These are phyloP conservation scores for Penicillium fimorum DNA, from an alignment of 495 filamentous ascomycete species.

Conservation along the genomic window DNA sequence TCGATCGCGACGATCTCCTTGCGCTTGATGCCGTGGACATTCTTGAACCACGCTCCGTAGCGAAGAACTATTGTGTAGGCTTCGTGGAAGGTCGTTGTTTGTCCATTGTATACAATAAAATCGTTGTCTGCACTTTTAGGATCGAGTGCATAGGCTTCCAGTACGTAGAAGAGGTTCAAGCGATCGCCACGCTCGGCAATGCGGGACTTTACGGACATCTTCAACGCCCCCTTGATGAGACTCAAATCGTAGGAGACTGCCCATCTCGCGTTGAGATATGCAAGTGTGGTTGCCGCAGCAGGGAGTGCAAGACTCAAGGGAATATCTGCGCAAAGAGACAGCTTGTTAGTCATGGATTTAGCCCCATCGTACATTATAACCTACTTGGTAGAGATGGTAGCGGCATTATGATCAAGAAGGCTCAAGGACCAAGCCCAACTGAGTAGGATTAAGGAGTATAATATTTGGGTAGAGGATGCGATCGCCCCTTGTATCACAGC, in stretches of 20 bases:
- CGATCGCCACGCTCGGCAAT: conserved; percentile 54
- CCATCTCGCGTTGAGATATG: conserved; percentile 78
- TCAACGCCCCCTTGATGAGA: conserved; percentile 51
- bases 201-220: conserved; percentile 38
- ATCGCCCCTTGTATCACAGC: background rate
- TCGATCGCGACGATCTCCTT: conserved; percentile 86
- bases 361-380: background rate
- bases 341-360: background rate
- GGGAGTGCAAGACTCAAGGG: conserved; percentile 57
- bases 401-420: conserved; percentile 4
- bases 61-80: conserved; percentile 71
- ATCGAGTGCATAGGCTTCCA: conserved; percentile 67
- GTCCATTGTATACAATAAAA: conserved; percentile 75
- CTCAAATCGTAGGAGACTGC: conserved; percentile 64
- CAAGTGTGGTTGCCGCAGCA: conserved; percentile 63
- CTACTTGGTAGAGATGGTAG: conserved; percentile 16
- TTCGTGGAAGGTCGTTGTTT: conserved; percentile 76
- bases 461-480: background rate
- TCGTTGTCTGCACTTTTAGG: conserved; percentile 53
- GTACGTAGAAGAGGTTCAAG: conserved; percentile 73
- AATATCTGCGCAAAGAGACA: conserved; percentile 27
- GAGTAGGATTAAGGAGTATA: background rate
- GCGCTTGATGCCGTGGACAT: conserved; percentile 62
- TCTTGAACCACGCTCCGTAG: conserved; percentile 81
- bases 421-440: background rate